Conservation (phyloP, 371 early-diverging fungal species). For the Apophysomyces trapeziformis region DNA sequence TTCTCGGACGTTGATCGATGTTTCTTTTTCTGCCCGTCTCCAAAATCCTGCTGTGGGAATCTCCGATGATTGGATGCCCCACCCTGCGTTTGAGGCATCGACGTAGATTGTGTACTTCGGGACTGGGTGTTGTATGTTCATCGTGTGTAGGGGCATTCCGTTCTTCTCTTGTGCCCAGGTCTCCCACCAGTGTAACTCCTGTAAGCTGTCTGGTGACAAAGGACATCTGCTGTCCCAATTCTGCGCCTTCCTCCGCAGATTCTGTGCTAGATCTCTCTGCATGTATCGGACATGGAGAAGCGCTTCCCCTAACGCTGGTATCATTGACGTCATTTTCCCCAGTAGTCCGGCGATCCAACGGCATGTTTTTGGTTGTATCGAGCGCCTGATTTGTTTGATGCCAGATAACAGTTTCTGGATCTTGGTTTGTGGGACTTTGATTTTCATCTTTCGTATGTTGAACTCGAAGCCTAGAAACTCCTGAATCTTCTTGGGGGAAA, state of each 20-base stretch:
- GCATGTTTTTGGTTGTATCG: too few relatives aligned
- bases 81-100: not conserved
- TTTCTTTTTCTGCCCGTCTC: not conserved
- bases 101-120: not conserved
- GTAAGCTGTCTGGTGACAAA: not conserved
- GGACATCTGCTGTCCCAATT: constrained; percentile 14
- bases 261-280: constrained; percentile 20
- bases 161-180: too few relatives aligned
- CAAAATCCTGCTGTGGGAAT: not conserved
- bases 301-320: constrained; percentile 22
- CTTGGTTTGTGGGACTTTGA: constrained; percentile 13
- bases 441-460: constrained; percentile 19
- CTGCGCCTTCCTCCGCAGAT: not conserved
- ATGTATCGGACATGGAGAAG: constrained; percentile 23
- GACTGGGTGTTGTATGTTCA: not conserved
- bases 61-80: not conserved
- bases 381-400: too few relatives aligned
- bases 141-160: too few relatives aligned
- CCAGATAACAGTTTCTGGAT: too few relatives aligned
- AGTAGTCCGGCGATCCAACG: constrained; percentile 21
- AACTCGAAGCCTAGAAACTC: constrained; percentile 23
- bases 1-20: not conserved
- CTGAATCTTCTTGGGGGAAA: constrained; percentile 8
- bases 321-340: constrained; percentile 23
- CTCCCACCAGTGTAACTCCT: constrained; percentile 1